A percentile compares a stretch with the other conserved stretches of the same genome.
phyloP scores from a whole-genome alignment of 805 yeast genomes.

The Torulaspora quercuum region DNA sequence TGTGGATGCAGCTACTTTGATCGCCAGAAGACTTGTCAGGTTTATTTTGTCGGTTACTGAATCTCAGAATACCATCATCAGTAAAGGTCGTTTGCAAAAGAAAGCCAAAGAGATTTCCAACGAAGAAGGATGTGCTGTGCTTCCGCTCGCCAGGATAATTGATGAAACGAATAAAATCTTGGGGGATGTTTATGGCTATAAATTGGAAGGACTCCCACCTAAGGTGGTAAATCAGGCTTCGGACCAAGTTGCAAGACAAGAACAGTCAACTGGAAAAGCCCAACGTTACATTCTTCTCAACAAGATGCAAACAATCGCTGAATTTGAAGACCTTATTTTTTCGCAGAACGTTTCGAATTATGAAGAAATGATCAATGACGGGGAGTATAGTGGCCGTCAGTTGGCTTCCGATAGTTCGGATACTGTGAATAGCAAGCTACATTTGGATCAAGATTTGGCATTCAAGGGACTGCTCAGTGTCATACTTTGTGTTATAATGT shows the following conservation, averaged over 20 bases:
- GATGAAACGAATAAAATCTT: constrained; percentile 21
- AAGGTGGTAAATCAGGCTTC: constrained; percentile 4
- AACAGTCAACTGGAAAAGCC: constrained; percentile 16
- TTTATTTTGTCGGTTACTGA: constrained; percentile 25
- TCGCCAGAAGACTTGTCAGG: constrained; percentile 26
- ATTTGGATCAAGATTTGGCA: constrained; percentile 23
- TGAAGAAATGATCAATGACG: constrained; percentile 18
- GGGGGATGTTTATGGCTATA: constrained; percentile 30
- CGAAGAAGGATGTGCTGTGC: constrained; percentile 20
- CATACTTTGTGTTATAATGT: constrained; percentile 21
- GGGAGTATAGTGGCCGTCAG: constrained; percentile 24
- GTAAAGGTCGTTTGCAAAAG: constrained; percentile 21
- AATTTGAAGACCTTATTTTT: constrained; percentile 20
- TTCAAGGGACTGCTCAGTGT: constrained; percentile 27
- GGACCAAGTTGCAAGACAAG: constrained; percentile 3
- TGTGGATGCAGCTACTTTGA: constrained; percentile 11
- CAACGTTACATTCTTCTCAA: constrained; percentile 28
- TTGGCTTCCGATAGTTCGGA: constrained; percentile 10
- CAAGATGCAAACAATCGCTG: constrained; percentile 12
- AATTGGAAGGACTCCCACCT: constrained; percentile 23
- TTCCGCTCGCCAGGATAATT: constrained; percentile 18
- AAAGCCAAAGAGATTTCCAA: constrained; percentile 20
- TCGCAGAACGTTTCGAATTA: constrained; percentile 17
- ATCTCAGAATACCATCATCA: constrained; percentile 27
- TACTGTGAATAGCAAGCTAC: constrained; percentile 19